Evolutionary conservation across 2,329 filamentous ascomycete genomes (phyloP), one percentile per base, ranked within the genome.

Genomic region (Nannizziopsis arthrosporioides): DNA sequence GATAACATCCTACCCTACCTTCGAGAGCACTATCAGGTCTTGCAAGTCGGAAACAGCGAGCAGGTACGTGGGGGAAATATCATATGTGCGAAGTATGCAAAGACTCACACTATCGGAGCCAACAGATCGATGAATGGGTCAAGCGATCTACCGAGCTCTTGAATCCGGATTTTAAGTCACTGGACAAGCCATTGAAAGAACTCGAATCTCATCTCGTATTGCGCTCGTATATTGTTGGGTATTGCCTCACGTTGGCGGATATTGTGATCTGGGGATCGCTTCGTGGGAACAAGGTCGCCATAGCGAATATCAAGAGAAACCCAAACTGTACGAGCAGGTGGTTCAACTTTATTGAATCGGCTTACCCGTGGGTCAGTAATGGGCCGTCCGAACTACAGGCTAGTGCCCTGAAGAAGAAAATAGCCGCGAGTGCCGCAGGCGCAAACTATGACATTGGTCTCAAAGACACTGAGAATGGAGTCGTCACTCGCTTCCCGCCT

Each of bases 401-500:
- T 11, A 52, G 49, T 31, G 51, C 50, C 8, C 40, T 41, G 38
- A 54, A 55, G 53, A 55, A 54, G 42, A 56, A 51, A 41, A 53
- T 51, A 27, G 54, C 55, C 27, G 55, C 55, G 19, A 55, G 54
- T 50, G 54, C 55, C 10, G 55, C 55, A 27, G 55, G 55, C 34
- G 55, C 47, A 15, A 56, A 50, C 42, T 59, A 58, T 47, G 55
- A 62, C 40, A 62, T 64, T 51, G 60, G 59, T 14, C 53, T 64
- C 22, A 53, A 53, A 34, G 55, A 62, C 47, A 56, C 58, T 17
- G 58, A 58, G 31, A 55, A 55, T 19, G 59, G 59, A 15, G 59
- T 65, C 3, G 61, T 65, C 32, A 65, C 62, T 30, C 52, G 62
- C 17, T 64, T 64, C 49, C 62, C 62, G 36, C 62, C 62, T 19